Evolutionary conservation across 352 stramenopile species (phyloP).

Genomic region (Phytophthora idaei): DNA sequence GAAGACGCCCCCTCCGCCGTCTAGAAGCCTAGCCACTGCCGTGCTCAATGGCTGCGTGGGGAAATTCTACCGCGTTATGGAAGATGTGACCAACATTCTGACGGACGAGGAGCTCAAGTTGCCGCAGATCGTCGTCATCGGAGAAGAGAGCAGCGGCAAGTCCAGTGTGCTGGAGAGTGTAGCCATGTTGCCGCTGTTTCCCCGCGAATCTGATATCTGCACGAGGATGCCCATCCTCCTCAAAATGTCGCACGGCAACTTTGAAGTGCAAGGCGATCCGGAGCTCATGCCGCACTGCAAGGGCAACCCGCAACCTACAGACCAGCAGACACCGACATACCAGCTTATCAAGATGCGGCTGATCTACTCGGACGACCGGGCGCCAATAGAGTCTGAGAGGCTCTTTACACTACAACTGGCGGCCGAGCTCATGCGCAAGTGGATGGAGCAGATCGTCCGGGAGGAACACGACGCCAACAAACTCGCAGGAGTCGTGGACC

Average conservation of each 20-base stretch:
- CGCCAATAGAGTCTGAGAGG: conserved; percentile 25
- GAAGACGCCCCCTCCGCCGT: not conserved
- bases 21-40: conserved; percentile 27
- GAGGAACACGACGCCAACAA: conserved; percentile 18
- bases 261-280: conserved; percentile 11
- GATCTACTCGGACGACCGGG: conserved; percentile 36
- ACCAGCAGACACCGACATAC: not conserved
- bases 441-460: conserved; percentile 46
- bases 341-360: conserved; percentile 36
- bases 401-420: conserved; percentile 27
- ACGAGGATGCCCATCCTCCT: conserved; percentile 52
- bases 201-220: conserved; percentile 41
- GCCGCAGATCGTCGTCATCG: conserved; percentile 52
- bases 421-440: conserved; percentile 31
- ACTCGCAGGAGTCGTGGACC: conserved; percentile 35
- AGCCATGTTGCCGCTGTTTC: conserved; percentile 53
- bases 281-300: conserved; percentile 32
- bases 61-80: conserved; percentile 36
- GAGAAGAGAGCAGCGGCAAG: conserved; percentile 56
- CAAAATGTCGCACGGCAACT: conserved; percentile 32
- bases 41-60: conserved; percentile 41
- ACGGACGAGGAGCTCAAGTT: conserved; percentile 26
- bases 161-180: conserved; percentile 52
- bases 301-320: not conserved
- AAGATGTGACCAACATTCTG: conserved; percentile 24